These are phyloP conservation scores for Typha latifolia DNA, from an alignment of 176 grass and related monocot genomes.

Conservation along the genomic window DNA sequence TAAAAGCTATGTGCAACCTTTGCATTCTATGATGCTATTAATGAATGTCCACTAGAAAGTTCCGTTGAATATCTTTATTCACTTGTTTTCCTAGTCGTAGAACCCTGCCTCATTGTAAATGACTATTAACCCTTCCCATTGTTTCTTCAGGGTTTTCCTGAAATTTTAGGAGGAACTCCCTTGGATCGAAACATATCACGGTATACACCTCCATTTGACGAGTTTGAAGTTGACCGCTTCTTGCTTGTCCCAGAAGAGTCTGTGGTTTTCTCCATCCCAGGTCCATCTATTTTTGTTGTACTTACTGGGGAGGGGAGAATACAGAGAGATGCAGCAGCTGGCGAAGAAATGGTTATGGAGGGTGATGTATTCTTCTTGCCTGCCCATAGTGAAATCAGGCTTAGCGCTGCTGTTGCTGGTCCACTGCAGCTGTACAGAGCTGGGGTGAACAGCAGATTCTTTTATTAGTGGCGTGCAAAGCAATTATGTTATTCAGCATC, in stretches of 20 bases:
- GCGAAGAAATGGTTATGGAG: constrained; percentile 32
- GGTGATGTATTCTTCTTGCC: constrained; percentile 69
- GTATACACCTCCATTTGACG: constrained; percentile 75
- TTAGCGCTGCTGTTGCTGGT: constrained; percentile 29
- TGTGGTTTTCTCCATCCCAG: constrained; percentile 39
- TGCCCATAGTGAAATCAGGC: constrained; percentile 39
- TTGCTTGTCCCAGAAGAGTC: constrained; percentile 30
- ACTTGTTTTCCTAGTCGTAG: neutral
- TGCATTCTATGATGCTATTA: too few species aligned
- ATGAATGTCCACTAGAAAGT: too few species aligned
- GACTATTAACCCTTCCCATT: neutral
- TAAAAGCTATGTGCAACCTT: too few species aligned
- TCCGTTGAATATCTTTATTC: neutral
- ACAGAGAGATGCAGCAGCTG: constrained; percentile 14
- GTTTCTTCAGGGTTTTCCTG: constrained; percentile 48
- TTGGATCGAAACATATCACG: constrained; percentile 43
- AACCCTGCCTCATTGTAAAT: neutral
- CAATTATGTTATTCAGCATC: neutral
- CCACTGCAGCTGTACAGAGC: constrained; percentile 48
- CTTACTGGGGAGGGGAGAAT: constrained; percentile 43
- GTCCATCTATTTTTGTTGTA: constrained; percentile 70
- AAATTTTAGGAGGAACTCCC: constrained; percentile 44
- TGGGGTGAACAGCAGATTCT: constrained; percentile 75
- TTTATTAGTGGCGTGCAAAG: constrained; percentile 24
- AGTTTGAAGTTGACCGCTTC: constrained; percentile 74